A percentile compares a stretch with the other conserved stretches of the same genome.
These are phyloP conservation scores for Arabidopsis hybrid DNA, from an alignment of 441 rosid species.

Conservation along the genomic window DNA sequence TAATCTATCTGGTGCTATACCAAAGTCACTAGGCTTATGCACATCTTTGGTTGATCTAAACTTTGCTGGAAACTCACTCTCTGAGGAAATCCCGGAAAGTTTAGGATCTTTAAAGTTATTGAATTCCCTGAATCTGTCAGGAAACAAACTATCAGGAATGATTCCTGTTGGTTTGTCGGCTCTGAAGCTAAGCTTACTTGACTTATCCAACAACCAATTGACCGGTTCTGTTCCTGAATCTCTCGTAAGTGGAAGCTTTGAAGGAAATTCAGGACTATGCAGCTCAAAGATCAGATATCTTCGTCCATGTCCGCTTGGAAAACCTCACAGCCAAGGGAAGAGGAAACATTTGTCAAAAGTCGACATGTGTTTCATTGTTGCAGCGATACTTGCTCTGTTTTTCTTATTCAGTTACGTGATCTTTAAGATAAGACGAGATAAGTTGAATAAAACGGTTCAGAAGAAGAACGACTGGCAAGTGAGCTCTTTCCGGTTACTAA, in stretches of 20 bases:
- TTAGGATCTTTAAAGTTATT: constrained; percentile 49
- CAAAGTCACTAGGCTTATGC: constrained; percentile 58
- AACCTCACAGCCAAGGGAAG: constrained; percentile 35
- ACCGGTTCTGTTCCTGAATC: constrained; percentile 59
- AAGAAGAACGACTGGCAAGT: constrained; percentile 55
- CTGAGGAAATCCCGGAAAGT: constrained; percentile 59
- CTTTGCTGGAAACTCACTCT: constrained; percentile 57
- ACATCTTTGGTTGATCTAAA: constrained; percentile 48
- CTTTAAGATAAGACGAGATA: constrained; percentile 40
- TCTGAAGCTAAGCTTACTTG: constrained; percentile 61
- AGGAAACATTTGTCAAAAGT: constrained; percentile 36
- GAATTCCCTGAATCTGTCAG: constrained; percentile 62
- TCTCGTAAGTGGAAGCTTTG: constrained; percentile 52
- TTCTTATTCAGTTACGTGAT: constrained; percentile 43
- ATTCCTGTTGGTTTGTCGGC: constrained; percentile 55
- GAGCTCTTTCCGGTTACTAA: constrained; percentile 53
- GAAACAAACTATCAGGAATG: constrained; percentile 59
- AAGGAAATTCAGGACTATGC: constrained; percentile 60
- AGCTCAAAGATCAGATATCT: constrained; percentile 47
- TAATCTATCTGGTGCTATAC: constrained; percentile 54
- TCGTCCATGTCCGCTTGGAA: constrained; percentile 46
- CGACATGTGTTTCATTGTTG: constrained; percentile 46
- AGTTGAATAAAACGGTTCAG: constrained; percentile 37
- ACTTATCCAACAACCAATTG: constrained; percentile 60
- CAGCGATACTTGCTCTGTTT: constrained; percentile 40